These are phyloP conservation scores for Samsoniella hepiali DNA, from an alignment of 2,329 filamentous ascomycete species.

Conservation along the genomic window DNA sequence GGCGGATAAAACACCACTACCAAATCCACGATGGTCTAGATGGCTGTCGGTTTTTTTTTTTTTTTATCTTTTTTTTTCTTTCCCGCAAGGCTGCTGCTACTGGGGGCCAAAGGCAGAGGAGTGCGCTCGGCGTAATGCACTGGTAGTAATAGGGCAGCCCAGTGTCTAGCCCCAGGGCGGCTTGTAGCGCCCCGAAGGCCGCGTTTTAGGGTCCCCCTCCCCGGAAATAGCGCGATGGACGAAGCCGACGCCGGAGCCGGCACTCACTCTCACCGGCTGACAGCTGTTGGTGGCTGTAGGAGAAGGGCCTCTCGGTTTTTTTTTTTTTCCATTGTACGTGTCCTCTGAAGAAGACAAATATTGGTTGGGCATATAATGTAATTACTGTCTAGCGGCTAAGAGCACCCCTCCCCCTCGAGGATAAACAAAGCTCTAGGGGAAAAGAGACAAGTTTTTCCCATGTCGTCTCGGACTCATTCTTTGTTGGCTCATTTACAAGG, in stretches of 20 bases:
- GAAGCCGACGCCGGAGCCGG: background rate
- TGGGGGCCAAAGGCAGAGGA: background rate
- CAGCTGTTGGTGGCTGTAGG: background rate
- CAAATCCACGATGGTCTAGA: background rate
- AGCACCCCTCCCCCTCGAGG: no score
- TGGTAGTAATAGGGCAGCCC: background rate
- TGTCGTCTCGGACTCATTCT: no score
- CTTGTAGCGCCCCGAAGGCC: background rate
- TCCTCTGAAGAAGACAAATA: no score
- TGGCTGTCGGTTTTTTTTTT: background rate
- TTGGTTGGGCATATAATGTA: no score
- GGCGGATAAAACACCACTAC: no score
- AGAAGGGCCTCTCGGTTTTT: background rate
- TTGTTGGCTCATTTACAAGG: no score
- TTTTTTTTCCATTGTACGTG: no score
- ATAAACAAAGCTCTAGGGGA: no score
- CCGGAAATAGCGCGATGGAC: constrained; percentile 2
- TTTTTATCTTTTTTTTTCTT: no score
- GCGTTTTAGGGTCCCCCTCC: constrained; percentile 1
- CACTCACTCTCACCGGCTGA: background rate
- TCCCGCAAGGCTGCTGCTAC: background rate
- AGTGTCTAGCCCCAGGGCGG: background rate
- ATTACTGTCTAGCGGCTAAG: no score
- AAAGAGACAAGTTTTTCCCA: no score
- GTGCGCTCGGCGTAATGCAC: background rate